Conservation (phyloP, 176 grass and related monocot species). For the Thalia dealbata region DNA sequence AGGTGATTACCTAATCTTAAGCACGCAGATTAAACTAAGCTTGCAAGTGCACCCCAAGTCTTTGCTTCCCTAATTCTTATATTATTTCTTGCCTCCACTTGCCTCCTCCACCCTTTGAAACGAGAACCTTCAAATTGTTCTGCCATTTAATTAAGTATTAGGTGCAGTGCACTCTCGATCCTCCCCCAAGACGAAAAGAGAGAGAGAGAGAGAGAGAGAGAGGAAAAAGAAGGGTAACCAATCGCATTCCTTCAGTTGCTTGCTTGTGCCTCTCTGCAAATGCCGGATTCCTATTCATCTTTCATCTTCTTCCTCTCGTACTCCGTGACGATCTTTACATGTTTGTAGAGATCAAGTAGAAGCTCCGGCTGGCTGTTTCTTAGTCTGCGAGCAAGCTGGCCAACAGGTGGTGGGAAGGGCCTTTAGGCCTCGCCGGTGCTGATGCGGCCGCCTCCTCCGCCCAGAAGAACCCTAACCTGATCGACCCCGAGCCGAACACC, state of each 20-base stretch:
- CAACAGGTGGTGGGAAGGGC: conserved; percentile 63
- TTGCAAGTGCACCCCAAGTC: not conserved
- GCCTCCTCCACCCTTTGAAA: not conserved
- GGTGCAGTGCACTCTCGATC: too few relatives aligned
- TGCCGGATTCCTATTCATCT: too few relatives aligned
- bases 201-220: too few relatives aligned
- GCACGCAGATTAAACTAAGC: too few relatives aligned
- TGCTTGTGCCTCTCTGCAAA: too few relatives aligned
- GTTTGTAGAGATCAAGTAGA: too few relatives aligned
- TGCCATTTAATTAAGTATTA: not conserved
- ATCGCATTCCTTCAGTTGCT: too few relatives aligned
- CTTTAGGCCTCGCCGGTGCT: conserved; percentile 25
- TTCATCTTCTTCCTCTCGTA: too few relatives aligned
- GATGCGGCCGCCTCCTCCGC: conserved; percentile 12
- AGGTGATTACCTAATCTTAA: too few relatives aligned
- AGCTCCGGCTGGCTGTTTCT: too few relatives aligned
- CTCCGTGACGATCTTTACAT: too few relatives aligned
- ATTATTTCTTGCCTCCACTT: not conserved
- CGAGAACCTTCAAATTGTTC: not conserved
- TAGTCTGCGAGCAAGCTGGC: conserved; percentile 28
- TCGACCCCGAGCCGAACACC: conserved; percentile 18
- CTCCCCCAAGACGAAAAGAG: not conserved
- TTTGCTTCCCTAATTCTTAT: not conserved
- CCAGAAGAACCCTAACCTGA: conserved; percentile 18
- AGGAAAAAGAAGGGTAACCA: too few relatives aligned